Percentiles rank a stretch among this genome's conserved stretches.
These are phyloP conservation scores for Quercus rubra DNA, from an alignment of 306 rosid genomes.

Conservation along the genomic window DNA sequence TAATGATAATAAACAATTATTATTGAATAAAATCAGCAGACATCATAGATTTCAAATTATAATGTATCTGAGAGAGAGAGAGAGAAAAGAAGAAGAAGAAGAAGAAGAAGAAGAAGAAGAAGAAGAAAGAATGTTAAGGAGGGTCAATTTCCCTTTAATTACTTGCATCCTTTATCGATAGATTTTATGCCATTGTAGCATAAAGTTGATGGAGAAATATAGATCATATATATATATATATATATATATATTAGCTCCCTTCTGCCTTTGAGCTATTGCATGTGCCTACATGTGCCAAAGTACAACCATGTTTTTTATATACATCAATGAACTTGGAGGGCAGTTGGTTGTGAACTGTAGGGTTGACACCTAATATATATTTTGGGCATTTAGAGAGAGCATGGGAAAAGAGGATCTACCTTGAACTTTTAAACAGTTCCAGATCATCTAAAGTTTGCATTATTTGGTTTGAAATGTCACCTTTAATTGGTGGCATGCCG, in stretches of 20 bases:
- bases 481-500: constrained; percentile 14
- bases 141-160: too few species aligned
- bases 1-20: too few species aligned
- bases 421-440: not conserved
- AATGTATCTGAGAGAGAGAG: too few species aligned
- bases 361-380: not conserved
- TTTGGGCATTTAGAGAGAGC: not conserved
- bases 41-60: too few species aligned
- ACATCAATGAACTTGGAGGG: constrained; percentile 18
- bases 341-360: not conserved
- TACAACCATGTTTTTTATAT: constrained; percentile 2
- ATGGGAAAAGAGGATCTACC: not conserved
- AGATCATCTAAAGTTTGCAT: constrained; percentile 9
- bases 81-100: too few species aligned
- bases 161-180: too few species aligned
- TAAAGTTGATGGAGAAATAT: not conserved
- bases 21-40: too few species aligned
- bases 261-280: constrained; percentile 8
- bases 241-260: not conserved
- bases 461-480: constrained; percentile 3
- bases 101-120: too few species aligned
- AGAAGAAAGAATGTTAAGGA: too few species aligned
- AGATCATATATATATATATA: not conserved
- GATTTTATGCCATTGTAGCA: too few species aligned
- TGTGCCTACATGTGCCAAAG: constrained; percentile 19